Conservation (phyloP, 805 yeast species). For the Schwanniomyces yamadae region DNA sequence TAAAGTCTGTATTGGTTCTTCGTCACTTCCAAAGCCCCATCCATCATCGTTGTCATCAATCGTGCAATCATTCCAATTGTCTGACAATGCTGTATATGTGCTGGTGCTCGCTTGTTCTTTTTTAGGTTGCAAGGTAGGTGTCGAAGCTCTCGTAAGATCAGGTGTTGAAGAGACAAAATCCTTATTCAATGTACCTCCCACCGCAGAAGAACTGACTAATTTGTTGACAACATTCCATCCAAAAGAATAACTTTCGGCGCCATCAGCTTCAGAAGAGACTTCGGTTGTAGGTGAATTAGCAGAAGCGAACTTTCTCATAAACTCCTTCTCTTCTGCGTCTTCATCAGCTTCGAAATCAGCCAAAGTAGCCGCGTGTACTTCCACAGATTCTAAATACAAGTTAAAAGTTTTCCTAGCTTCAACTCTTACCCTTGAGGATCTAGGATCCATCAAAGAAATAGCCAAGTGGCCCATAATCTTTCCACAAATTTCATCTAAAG, state of each 20-base stretch:
- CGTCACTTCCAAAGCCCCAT: conserved; percentile 14
- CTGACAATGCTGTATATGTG: conserved; percentile 1
- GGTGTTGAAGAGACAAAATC: conserved; percentile 38
- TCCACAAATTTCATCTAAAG: conserved; percentile 73
- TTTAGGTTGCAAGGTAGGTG: conserved; percentile 22
- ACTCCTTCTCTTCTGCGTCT: conserved; percentile 38
- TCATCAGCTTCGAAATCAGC: conserved; percentile 38
- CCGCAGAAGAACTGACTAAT: conserved; percentile 27
- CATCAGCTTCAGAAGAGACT: conserved; percentile 6
- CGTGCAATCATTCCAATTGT: conserved; percentile 1
- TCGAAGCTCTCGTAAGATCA: conserved; percentile 27
- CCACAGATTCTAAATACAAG: conserved; percentile 45
- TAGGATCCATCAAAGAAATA: conserved; percentile 73
- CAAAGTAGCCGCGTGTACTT: conserved; percentile 34
- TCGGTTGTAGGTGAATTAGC: conserved; percentile 4
- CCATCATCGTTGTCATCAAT: conserved; percentile 19
- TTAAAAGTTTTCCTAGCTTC: conserved; percentile 73
- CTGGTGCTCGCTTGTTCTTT: background rate
- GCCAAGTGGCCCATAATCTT: conserved; percentile 83
- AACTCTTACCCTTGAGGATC: conserved; percentile 61
- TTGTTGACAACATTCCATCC: conserved; percentile 41
- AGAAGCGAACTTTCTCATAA: conserved; percentile 28
- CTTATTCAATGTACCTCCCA: conserved; percentile 35
- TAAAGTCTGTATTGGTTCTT: conserved; percentile 7
- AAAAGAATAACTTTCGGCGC: conserved; percentile 16